Base-by-base conservation (phyloP, 768 basidiomycete species). In the Suillus lakei region DNA sequence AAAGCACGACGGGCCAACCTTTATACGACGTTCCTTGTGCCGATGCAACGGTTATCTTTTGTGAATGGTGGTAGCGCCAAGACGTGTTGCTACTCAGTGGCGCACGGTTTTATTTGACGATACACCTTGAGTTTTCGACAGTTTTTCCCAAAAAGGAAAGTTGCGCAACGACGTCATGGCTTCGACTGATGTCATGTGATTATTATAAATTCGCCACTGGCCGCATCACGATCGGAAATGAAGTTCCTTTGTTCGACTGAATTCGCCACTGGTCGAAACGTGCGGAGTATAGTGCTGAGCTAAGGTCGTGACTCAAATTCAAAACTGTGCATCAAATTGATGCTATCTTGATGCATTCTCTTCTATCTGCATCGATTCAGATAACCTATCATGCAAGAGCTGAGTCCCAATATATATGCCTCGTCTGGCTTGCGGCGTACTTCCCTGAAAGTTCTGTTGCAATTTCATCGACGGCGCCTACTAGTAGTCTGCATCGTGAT, bases 141-240 rank as follows among this genome's bases (percentile, higher is more conserved):
- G 39, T 60, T 66, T 62, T 55, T 65, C 76, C 65, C 10, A 53
- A 53, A 73, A 75, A 75, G 76, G 76, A 73, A 78, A 67, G 68
- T 70, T 38, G 51, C 36, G 60, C 46, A 65, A 55, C 71, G 76
- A 78, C 76, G 73, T 76, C 75, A 76, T 63, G 13, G 28, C 30
- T n/a, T 13, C 32, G 28, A 58, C 8, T 55, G 54, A 36, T 55
- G n/a, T 34, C 55, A 56, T 36, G 34, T 56, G 55, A 56, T 56
- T 56, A 1, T 38, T 15, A n/a, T 12, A 39, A 26, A 38, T 26
- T 55, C 2, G 54, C 56, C 18, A 59, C 56, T 54, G 53, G 53
- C 21, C 15, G 23, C 0, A 50, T 18, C 36, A 12, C n/a, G 16
- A 51, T 36, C 54, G 53, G 32, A 56, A 15, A 56, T 55, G 32